Evolutionary conservation across 2,329 filamentous ascomycete species (phyloP).

Genomic region (Fusarium abutilonis): DNA sequence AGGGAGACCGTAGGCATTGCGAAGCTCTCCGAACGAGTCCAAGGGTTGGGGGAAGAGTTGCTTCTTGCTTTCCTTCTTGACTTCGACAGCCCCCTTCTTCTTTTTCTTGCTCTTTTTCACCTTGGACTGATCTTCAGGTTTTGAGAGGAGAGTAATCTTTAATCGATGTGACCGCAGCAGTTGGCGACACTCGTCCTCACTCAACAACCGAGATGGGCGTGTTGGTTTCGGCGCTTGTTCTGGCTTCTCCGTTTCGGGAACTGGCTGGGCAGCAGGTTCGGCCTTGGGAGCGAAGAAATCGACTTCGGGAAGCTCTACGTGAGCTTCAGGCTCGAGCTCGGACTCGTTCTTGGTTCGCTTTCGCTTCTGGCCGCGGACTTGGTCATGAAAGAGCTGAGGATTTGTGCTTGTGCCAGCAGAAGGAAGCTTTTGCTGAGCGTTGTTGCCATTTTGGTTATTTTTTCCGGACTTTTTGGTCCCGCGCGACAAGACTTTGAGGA

Average conservation of each 20-base stretch:
- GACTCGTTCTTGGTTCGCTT: conserved; percentile 59
- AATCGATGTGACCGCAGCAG: conserved; percentile 82
- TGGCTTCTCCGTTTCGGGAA: conserved; percentile 35
- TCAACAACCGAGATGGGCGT: conserved; percentile 54
- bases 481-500: conserved; percentile 76
- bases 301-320: conserved; percentile 57
- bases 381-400: conserved; percentile 75
- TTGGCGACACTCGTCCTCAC: conserved; percentile 76
- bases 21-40: conserved; percentile 77
- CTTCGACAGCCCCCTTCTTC: conserved; percentile 58
- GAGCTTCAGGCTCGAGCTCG: conserved; percentile 42
- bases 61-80: conserved; percentile 63
- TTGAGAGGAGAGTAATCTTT: conserved; percentile 81
- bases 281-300: conserved; percentile 68
- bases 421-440: conserved; percentile 61
- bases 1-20: conserved; percentile 76
- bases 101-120: conserved; percentile 67
- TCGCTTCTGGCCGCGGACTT: conserved; percentile 63
- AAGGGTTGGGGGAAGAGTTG: conserved; percentile 83
- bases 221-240: conserved; percentile 46
- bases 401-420: conserved; percentile 71
- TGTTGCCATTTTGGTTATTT: conserved; percentile 44
- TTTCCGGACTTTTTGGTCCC: conserved; percentile 68
- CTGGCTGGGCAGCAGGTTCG: conserved; percentile 49
- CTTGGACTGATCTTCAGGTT: conserved; percentile 54